Base-by-base conservation (phyloP, 2,329 filamentous ascomycete species). In the Endothia cerciana region DNA sequence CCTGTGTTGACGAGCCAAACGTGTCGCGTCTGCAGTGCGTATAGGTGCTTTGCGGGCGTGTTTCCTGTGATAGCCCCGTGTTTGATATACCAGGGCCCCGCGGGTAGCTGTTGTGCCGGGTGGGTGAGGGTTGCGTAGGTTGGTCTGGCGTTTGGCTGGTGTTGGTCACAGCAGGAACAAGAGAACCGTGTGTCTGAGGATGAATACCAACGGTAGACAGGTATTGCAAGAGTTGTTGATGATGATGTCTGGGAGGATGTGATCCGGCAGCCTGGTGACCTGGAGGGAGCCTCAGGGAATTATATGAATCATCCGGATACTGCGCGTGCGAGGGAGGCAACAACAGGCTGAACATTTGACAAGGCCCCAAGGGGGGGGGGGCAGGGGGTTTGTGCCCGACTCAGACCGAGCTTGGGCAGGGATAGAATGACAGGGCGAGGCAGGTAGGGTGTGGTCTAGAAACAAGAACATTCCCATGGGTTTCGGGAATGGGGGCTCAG, bases 281-380 rank as follows among this genome's bases (percentile, higher is more conserved):
- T n/a, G 49, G 63, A 65, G 63, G 63, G 63, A 63, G 66, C 47
- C 66, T 38, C 63, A 64, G 65, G 65, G 51, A 60, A 43, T 65
- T 68, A 68, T 68, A 68, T 65, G 66, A 63, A 60, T 65, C 60
- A 65, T 60, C 59, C 60, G 60, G 55, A 64, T 64, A 45, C 40
- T 65, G 66, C 63, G 65, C 56, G 65, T 68, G 60, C 64, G 60
- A 45, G 38, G 51, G 25, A 53, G 53, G 53, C 51, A 45, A 64
- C 40, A 43, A 51, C 57, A 30, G 59, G 51, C 33, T 59, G 57
- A 43, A 43, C 57, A 59, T 40, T 59, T 59, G 57, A 63, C 65
- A 36, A 62, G 62, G 28, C 56, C 49, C 36, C 62, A 36, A 33
- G 60, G 56, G 53, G 64, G 62, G 33, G 56, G 56, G 57, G 66